These are phyloP conservation scores for Aegilops speltoides DNA, from an alignment of 176 grass and related monocot species.

Conservation along the genomic window DNA sequence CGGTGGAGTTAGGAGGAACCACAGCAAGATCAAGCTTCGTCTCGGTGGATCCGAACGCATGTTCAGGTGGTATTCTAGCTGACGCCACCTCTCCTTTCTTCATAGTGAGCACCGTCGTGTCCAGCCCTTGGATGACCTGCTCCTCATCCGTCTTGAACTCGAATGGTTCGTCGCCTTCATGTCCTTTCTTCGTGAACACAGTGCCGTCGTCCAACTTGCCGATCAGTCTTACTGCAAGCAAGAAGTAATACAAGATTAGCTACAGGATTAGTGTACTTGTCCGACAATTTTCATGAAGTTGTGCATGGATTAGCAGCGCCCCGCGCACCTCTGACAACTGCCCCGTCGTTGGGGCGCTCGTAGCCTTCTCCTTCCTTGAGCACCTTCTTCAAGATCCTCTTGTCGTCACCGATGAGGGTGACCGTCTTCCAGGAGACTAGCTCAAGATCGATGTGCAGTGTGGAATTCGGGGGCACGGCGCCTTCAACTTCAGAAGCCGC, in stretches of 20 bases:
- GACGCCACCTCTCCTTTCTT: conserved; percentile 82
- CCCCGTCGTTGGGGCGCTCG: conserved; percentile 79
- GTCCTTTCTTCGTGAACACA: conserved; percentile 67
- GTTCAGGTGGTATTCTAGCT: conserved; percentile 58
- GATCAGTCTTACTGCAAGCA: conserved; percentile 47
- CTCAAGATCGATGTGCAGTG: conserved; percentile 56
- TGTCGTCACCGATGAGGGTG: conserved; percentile 68
- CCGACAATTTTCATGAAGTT: neutral
- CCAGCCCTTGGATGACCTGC: conserved; percentile 68
- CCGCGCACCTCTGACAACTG: conserved; percentile 68
- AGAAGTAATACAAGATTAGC: neutral
- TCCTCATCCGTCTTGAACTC: conserved; percentile 87
- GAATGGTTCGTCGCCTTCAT: conserved; percentile 63
- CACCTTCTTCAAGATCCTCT: conserved; percentile 84
- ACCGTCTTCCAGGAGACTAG: conserved; percentile 77
- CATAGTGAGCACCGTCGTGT: conserved; percentile 64
- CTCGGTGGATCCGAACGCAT: conserved; percentile 65
- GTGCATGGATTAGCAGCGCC: neutral
- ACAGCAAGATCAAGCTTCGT: conserved; percentile 64
- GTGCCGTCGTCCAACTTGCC: conserved; percentile 73
- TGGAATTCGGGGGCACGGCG: conserved; percentile 57
- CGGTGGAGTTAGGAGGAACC: conserved; percentile 66
- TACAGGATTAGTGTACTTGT: neutral
- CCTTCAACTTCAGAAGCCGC: conserved; percentile 42
- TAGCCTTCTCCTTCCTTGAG: conserved; percentile 82